A percentile compares a stretch with the other conserved stretches of the same genome.
These are phyloP conservation scores for cucumber (Cucumis sativus) DNA, from an alignment of 306 rosid species.

Conservation along the genomic window Cucumber_9930_V3 NC_026656.2:23209001-23209500, in stretches of 20 bases:
- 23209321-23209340: background rate
- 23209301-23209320: constrained; percentile 10
- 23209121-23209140: background rate
- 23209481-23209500: constrained; percentile 11
- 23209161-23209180: background rate
- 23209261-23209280: background rate
- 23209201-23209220: constrained; percentile 4
- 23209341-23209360: constrained; percentile 1
- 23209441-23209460: constrained; percentile 11
- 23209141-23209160: constrained; percentile 2
- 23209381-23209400: constrained; percentile 1
- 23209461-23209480: constrained; percentile 8
- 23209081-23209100: no score
- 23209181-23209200: background rate
- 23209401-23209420: background rate
- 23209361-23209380: constrained; percentile 8
- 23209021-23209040: no score
- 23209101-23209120: no score
- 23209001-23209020: no score
- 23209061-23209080: no score
- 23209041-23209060: no score
- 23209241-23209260: constrained; percentile 9
- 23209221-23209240: constrained; percentile 12
- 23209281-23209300: constrained; percentile 6
- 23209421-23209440: constrained; percentile 8